Percentiles rank a stretch among this genome's conserved stretches.
These are phyloP conservation scores for Scytalidium lignicola DNA, from an alignment of 2,329 filamentous ascomycete species.

Conservation along the genomic window DNA sequence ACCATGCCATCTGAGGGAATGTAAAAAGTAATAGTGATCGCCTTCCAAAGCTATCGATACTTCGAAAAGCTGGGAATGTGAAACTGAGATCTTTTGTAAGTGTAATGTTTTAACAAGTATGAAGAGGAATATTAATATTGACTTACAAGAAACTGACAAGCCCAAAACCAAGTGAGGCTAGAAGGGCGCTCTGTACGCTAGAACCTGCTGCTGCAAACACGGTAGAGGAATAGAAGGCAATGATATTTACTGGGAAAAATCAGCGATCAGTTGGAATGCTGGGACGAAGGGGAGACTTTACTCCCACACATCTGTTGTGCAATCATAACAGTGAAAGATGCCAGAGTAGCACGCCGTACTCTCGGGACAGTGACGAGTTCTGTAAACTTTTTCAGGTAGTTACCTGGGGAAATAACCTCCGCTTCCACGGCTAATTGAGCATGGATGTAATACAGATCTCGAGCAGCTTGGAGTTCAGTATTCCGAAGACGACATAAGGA, in stretches of 20 bases:
- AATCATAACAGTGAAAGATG: constrained; percentile 73
- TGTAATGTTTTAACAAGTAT: too few relatives aligned
- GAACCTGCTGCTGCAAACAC: constrained; percentile 56
- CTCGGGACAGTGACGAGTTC: constrained; percentile 67
- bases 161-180: constrained; percentile 61
- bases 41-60: constrained; percentile 59
- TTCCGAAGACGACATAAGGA: constrained; percentile 49
- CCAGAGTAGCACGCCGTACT: constrained; percentile 66
- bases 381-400: constrained; percentile 34
- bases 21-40: constrained; percentile 56
- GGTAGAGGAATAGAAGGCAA: constrained; percentile 69
- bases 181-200: constrained; percentile 47
- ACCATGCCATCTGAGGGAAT: constrained; percentile 61
- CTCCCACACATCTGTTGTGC: constrained; percentile 18
- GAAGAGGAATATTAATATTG: too few relatives aligned
- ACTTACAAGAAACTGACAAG: constrained; percentile 52
- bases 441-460: constrained; percentile 60
- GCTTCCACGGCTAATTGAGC: constrained; percentile 56
- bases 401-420: constrained; percentile 51
- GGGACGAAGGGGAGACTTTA: constrained; percentile 2
- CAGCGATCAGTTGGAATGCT: constrained; percentile 11
- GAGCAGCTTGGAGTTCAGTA: constrained; percentile 50
- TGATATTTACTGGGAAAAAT: constrained; percentile 61
- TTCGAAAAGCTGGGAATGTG: constrained; percentile 63
- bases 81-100: constrained; percentile 35